Percentiles rank a stretch among this genome's conserved stretches.
These are phyloP conservation scores for Colletotrichum sp. DNA, from an alignment of 2,329 filamentous ascomycete species.

Conservation along the genomic window DNA sequence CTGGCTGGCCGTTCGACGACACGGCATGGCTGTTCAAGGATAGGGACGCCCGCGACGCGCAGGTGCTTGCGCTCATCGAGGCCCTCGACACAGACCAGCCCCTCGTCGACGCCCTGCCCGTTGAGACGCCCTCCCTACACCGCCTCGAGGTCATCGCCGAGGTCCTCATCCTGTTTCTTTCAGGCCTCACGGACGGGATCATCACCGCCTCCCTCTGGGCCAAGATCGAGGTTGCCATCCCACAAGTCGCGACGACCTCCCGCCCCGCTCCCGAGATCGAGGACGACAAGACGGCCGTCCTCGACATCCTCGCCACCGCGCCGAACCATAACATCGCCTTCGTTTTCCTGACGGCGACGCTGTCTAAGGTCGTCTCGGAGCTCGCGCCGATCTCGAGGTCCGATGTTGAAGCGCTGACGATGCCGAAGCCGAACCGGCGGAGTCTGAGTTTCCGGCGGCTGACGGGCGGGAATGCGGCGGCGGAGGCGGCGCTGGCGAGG, in stretches of 20 bases:
- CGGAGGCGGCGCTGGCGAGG: slow-evolving; percentile 42
- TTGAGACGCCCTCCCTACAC: slow-evolving; percentile 66
- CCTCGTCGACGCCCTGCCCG: slow-evolving; percentile 64
- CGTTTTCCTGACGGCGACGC: slow-evolving; percentile 82
- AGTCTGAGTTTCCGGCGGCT: slow-evolving; percentile 49
- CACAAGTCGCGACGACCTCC: slow-evolving; percentile 34
- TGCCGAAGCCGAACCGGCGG: slow-evolving; percentile 32
- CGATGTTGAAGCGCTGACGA: slow-evolving; percentile 37
- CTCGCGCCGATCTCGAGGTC: slow-evolving; percentile 44
- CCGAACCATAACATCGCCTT: slow-evolving; percentile 89
- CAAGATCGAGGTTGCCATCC: slow-evolving; percentile 64
- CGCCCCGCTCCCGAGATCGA: slow-evolving; percentile 29
- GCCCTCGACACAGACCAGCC: slow-evolving; percentile 75
- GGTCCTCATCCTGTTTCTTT: slow-evolving; percentile 75
- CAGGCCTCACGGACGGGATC: slow-evolving; percentile 78
- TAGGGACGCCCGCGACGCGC: slow-evolving; percentile 27
- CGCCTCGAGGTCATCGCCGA: slow-evolving; percentile 78
- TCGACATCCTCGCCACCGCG: slow-evolving; percentile 74
- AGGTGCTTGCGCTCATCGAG: slow-evolving; percentile 52
- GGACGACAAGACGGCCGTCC: slow-evolving; percentile 56
- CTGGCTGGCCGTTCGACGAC: slow-evolving; percentile 65
- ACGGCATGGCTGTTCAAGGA: slow-evolving; percentile 33
- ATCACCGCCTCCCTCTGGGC: slow-evolving; percentile 74
- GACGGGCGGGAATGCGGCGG: slow-evolving; percentile 27
- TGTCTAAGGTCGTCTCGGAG: slow-evolving; percentile 59